These are phyloP conservation scores for Carex kokanica DNA, from an alignment of 176 grass and related monocot species.

Conservation along the genomic window DNA sequence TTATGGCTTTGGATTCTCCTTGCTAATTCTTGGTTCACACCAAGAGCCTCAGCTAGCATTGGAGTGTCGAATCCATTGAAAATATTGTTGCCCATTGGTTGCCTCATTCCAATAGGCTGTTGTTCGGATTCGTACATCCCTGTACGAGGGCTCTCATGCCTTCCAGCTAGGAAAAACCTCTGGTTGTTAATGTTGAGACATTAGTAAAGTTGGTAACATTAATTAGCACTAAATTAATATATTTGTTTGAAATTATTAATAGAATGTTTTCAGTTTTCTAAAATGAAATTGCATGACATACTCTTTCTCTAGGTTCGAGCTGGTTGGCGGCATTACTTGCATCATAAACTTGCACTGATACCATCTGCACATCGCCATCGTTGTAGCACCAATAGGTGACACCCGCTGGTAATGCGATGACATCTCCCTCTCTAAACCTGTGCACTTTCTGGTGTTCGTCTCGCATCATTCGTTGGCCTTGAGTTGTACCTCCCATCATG, in stretches of 20 bases:
- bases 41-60: slow-evolving; percentile 9
- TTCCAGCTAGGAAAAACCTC: slow-evolving; percentile 43
- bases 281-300: slow-evolving; percentile 18
- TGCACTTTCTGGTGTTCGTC: slow-evolving; percentile 25
- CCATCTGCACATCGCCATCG: slow-evolving; percentile 4
- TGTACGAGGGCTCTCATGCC: not conserved
- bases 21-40: slow-evolving; percentile 13
- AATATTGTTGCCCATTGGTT: slow-evolving; percentile 11
- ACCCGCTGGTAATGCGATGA: slow-evolving; percentile 8
- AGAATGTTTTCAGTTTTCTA: not conserved
- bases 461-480: slow-evolving; percentile 18
- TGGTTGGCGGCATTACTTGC: slow-evolving; percentile 8
- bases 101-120: not conserved
- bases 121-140: not conserved
- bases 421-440: slow-evolving; percentile 12
- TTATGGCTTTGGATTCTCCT: slow-evolving; percentile 30
- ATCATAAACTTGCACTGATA: slow-evolving; percentile 10
- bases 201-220: not conserved
- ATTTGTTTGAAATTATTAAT: too few species aligned
- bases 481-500: not conserved
- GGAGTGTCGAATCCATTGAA: slow-evolving; percentile 28
- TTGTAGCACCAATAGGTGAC: slow-evolving; percentile 28
- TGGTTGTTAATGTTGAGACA: not conserved
- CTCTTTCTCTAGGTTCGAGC: slow-evolving; percentile 14
- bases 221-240: too few species aligned